Percentiles rank a stretch among this genome's conserved stretches.
Evolutionary conservation across 306 rosid genomes (phyloP).

Genomic region (Parietaria judaica): DNA sequence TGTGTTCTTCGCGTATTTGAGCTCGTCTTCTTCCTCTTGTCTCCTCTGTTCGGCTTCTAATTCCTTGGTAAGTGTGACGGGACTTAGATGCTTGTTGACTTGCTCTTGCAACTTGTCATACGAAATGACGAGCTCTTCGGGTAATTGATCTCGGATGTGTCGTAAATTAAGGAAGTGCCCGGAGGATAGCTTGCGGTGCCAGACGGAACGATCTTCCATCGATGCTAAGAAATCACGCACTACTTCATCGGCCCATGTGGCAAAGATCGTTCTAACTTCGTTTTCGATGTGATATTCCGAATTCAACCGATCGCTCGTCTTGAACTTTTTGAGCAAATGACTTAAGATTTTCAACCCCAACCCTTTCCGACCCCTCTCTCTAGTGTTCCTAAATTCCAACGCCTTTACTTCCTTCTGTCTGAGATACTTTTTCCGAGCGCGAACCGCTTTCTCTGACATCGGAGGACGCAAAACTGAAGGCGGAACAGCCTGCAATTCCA

Average conservation of each 20-base stretch:
- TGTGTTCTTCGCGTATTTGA: constrained; percentile 50
- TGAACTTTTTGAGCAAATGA: constrained; percentile 60
- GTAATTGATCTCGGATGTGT: constrained; percentile 69
- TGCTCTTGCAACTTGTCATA: constrained; percentile 78
- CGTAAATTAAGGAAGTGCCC: constrained; percentile 69
- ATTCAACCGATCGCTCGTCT: constrained; percentile 45
- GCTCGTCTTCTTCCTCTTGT: constrained; percentile 53
- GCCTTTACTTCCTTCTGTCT: constrained; percentile 84
- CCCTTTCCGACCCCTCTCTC: constrained; percentile 73
- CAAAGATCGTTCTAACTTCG: constrained; percentile 50
- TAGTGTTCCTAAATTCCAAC: constrained; percentile 62
- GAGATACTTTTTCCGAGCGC: constrained; percentile 76
- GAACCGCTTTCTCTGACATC: constrained; percentile 66
- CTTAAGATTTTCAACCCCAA: constrained; percentile 65
- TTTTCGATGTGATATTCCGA: constrained; percentile 53
- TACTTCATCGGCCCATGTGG: constrained; percentile 66
- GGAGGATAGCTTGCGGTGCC: constrained; percentile 54
- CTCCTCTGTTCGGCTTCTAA: constrained; percentile 59
- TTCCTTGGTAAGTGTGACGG: constrained; percentile 43
- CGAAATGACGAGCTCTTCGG: constrained; percentile 61
- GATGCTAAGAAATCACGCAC: constrained; percentile 51
- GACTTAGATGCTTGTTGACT: constrained; percentile 66
- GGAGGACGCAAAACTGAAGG: constrained; percentile 66
- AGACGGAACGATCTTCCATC: constrained; percentile 59
- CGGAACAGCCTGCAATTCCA: constrained; percentile 70